Base-by-base conservation (phyloP, 176 grass and related monocot species). In the Eragrostis curvula region DNA sequence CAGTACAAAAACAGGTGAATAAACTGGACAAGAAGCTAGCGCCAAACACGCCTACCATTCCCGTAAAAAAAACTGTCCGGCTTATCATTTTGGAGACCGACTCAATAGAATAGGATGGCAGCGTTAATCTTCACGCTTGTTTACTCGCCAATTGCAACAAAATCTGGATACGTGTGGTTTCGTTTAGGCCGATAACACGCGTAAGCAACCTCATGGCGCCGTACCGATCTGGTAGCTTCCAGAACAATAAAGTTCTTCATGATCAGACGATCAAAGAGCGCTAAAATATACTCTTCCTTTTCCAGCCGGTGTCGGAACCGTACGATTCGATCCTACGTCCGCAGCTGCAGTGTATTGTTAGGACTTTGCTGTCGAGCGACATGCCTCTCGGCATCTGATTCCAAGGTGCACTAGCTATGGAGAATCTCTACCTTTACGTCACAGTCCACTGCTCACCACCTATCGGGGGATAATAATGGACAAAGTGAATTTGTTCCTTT, bases 381-480 rank as follows among this genome's bases (percentile, higher is more conserved):
- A 32, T 69, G 51, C 62, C 12, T 15, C 68, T 74, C 70, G 77
- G 92, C 87, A 94, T 91, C 92, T 36, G 92, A 91, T 89, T 89
- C 92, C 43, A 12, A 12, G 86, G 42, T 80, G n/a, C 88, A 82
- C 66, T 84, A 85, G 63, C 77, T 18, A 74, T 44, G 66, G 79
- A 78, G 83, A 91, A 91, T 86, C 77, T 89, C 21, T 4, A 36
- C 32, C 84, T 89, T 87, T 78, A 82, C 65, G 82, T 71, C 47
- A 17, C 66, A 28, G 46, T 73, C 61, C 30, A 73, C 59, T 21
- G 32, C 36, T 27, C 69, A 68, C 44, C 68, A 73, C 58, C 75
- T 24, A 73, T 81, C 76, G 79, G 27, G 75, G 81, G 70, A 74
- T 45, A 36, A 28, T 71, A 65, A 82, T 57, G 66, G 40, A 72